Evolutionary conservation across 2,329 filamentous ascomycete genomes (phyloP).

Genomic region (Neoarthrinium moseri): DNA sequence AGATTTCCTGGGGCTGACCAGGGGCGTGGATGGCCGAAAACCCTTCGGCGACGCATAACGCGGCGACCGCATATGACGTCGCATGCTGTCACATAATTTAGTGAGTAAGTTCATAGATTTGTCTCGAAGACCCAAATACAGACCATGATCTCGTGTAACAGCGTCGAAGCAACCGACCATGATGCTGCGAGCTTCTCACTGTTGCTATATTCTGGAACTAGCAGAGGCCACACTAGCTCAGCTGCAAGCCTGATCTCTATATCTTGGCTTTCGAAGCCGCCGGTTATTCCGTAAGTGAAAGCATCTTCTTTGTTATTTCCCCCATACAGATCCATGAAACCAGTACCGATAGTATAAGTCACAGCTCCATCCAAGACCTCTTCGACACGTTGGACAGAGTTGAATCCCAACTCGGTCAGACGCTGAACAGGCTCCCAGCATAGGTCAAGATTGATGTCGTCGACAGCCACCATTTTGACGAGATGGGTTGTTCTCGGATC

Average conservation of each 20-base stretch:
- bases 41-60: background rate
- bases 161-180: constrained; percentile 17
- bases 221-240: constrained; percentile 27
- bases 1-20: background rate
- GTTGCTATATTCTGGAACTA: constrained; percentile 17
- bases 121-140: constrained; percentile 5
- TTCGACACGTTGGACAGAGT: background rate
- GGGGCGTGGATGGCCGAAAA: background rate
- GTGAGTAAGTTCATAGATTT: background rate
- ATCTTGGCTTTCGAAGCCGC: background rate
- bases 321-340: background rate
- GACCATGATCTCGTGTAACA: constrained; percentile 27
- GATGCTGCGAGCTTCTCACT: constrained; percentile 24
- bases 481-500: background rate
- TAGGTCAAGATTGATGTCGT: background rate
- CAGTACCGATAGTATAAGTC: background rate
- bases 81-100: constrained; percentile 3
- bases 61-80: background rate
- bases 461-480: constrained; percentile 2
- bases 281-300: background rate
- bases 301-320: background rate
- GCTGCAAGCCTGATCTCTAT: constrained; percentile 12
- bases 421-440: background rate
- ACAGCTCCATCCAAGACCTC: background rate
- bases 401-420: background rate